Evolutionary conservation across 2,329 filamentous ascomycete genomes (phyloP), one percentile per base, ranked within the genome.

Genomic region (Ceratocystis cacaofunesta): DNA sequence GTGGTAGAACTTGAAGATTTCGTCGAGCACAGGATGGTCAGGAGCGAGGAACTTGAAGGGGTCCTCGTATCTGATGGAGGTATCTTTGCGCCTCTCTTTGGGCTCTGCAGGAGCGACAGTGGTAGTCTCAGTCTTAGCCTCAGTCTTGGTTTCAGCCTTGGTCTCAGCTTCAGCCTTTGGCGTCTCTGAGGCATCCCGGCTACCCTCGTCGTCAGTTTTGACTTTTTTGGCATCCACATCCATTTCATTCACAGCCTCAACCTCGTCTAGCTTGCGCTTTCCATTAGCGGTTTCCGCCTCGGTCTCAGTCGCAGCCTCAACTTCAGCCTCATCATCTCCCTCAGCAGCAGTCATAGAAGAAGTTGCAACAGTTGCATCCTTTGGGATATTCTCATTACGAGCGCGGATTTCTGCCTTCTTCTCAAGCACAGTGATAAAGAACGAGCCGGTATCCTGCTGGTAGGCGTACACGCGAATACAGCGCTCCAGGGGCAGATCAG

Each of bases 401-500:
- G 86, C 87, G 73, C 83, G 88, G 74, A 95, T 91, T 69, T 96
- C 94, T 30, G 84, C 82, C 73, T 87, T 86, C 81, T 99, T 99
- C 78, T 96, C 89, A 19, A 99, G 77, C 0, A 96, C 92, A 0
- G 91, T 88, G 73, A 99, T 96, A 78, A 99, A 99, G 80, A 99
- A 99, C 25, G 88, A 92, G 65, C 94, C 94, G 2, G 94, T 99
- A 71, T 99, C 91, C 76, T 99, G 94, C 72, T 91, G 82, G 75
- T 99, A 94, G 43, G 92, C 89, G 74, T 97, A 99, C 5, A 99
- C 86, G 68, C 94, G 84, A 82, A 97, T 92, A 76, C 92, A 96
- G 68, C 88, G 84, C 71, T 96, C 89, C 19, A 97, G 81, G 17
- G 91, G 91, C 28, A 96, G 80, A 75, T 82, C 72, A 75, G 82